Percentiles rank a stretch among this genome's conserved stretches.
Evolutionary conservation across 2,329 filamentous ascomycete genomes (phyloP).

Genomic region (Pyricularia pennisetigena): DNA sequence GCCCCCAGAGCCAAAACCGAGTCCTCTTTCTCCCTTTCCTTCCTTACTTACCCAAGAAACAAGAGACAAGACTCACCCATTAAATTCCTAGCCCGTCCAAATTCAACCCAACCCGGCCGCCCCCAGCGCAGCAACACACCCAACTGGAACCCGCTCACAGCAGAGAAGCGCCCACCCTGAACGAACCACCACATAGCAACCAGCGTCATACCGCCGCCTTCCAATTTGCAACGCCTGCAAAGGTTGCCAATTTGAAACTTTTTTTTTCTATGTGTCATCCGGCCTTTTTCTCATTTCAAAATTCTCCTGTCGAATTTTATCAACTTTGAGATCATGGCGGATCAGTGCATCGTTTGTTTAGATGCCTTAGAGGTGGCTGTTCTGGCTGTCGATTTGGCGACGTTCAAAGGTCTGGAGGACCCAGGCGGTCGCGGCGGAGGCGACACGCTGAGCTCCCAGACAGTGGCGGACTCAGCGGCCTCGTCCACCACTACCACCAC

Average conservation of each 20-base stretch:
- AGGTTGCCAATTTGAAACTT: not conserved
- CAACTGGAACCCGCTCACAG: not conserved
- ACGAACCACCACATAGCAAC: not conserved
- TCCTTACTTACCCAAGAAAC: not conserved
- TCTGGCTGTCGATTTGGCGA: conserved; percentile 4
- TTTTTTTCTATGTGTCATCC: not conserved
- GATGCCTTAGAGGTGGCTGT: conserved; percentile 36
- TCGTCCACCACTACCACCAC: not conserved
- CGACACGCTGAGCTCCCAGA: conserved; percentile 5
- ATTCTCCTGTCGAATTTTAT: not conserved
- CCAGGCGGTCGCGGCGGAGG: conserved; percentile 12
- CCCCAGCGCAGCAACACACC: not conserved
- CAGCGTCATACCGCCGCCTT: not conserved
- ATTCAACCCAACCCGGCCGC: not conserved
- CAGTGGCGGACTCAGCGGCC: conserved; percentile 4
- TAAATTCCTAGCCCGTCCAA: not conserved
- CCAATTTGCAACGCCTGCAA: not conserved
- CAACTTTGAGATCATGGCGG: conserved; percentile 34
- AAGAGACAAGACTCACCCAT: not conserved
- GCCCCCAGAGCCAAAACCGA: not conserved
- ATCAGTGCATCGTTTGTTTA: conserved; percentile 63
- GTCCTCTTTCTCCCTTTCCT: conserved; percentile 2
- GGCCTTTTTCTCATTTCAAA: not conserved
- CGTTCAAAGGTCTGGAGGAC: conserved; percentile 9
- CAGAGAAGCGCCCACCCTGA: not conserved